Base-by-base conservation (phyloP, 257 asterid genomes). In the Nicotiana otophora region DNA sequence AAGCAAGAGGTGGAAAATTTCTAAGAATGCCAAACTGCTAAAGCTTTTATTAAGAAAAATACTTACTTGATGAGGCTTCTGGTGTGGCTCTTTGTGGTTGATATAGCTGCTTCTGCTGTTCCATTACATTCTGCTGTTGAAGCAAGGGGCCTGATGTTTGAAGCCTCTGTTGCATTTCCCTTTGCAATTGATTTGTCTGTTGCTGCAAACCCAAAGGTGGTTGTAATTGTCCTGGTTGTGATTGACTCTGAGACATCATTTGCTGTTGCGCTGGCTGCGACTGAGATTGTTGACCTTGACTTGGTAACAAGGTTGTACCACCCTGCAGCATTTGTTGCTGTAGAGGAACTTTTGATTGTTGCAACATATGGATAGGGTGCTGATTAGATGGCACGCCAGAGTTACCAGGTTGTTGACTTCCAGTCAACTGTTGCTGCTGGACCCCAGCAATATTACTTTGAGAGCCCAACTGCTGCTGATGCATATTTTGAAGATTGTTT, bases 151-250 rank as follows among this genome's bases (percentile, higher is more conserved):
- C 93, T 53, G 98, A 87, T 26, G 93, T 82, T 86, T 87, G 97
- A 79, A 92, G 90, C 91, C 98, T 89, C 83, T 94, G 99, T 80
- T 93, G 97, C 93, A 90, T 86, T 68, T 93, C 97, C 61, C 98
- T 89, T 86, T 88, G 94, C 78, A 91, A 62, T 11, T 91, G 34
- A 89, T 90, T 92, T 31, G 89, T 81, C 83, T 91, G 93, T 85
- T 92, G 97, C 83, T 90, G 99, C 94, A 93, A 83, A 83, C 94
- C 94, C 85, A 90, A 62, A 82, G 88, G 92, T 62, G 92, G 97
- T 87, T 93, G 99, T 87, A 93, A 77, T 82, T 90, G 94, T 64
- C 93, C 97, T 26, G 92, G 91, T 87, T 95, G 99, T 83, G 99
- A 84, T 80, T 95, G 99, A 54, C 91, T 87, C 88, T 95, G 99